Percentiles rank a stretch among this genome's conserved stretches.
These are phyloP conservation scores for Fusarium austroafricanum DNA, from an alignment of 2,329 filamentous ascomycete genomes.

Conservation along the genomic window DNA sequence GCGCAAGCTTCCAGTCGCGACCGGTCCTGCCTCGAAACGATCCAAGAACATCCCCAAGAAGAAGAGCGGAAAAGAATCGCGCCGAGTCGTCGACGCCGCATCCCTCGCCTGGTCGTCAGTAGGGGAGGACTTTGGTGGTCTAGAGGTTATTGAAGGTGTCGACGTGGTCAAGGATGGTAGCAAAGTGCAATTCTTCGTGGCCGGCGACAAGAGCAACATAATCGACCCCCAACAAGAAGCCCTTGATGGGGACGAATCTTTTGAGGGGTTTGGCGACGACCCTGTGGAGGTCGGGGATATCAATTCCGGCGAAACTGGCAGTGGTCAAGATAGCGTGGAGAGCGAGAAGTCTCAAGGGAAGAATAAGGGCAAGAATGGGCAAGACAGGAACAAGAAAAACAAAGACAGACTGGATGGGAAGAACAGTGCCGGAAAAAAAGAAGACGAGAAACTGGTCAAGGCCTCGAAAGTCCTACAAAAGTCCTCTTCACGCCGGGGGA, in stretches of 20 bases:
- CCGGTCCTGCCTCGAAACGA: conserved; percentile 53
- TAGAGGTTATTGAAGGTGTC: conserved; percentile 93
- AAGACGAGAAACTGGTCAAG: conserved; percentile 50
- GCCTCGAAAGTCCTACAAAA: conserved; percentile 52
- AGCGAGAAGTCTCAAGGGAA: conserved; percentile 45
- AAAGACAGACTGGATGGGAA: conserved; percentile 50
- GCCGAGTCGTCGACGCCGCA: conserved; percentile 56
- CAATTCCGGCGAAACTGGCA: conserved; percentile 49
- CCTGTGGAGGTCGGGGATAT: conserved; percentile 49
- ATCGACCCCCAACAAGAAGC: conserved; percentile 31
- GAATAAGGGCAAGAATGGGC: conserved; percentile 48
- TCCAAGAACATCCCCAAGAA: conserved; percentile 48
- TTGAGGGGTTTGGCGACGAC: conserved; percentile 72
- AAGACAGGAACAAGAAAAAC: conserved; percentile 47
- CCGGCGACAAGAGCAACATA: conserved; percentile 55
- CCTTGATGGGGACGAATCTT: conserved; percentile 64
- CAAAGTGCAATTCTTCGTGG: conserved; percentile 67
- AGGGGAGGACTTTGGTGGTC: conserved; percentile 90
- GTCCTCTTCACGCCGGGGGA: conserved; percentile 55
- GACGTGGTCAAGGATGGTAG: conserved; percentile 79
- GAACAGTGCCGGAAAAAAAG: conserved; percentile 35
- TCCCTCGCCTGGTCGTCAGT: conserved; percentile 76
- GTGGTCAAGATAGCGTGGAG: conserved; percentile 49
- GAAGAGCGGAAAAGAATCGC: conserved; percentile 46
- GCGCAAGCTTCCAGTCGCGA: conserved; percentile 53